Evolutionary conservation across 108 stramenopile species (phyloP).

Genomic region (Cyclotella distinguenda): DNA sequence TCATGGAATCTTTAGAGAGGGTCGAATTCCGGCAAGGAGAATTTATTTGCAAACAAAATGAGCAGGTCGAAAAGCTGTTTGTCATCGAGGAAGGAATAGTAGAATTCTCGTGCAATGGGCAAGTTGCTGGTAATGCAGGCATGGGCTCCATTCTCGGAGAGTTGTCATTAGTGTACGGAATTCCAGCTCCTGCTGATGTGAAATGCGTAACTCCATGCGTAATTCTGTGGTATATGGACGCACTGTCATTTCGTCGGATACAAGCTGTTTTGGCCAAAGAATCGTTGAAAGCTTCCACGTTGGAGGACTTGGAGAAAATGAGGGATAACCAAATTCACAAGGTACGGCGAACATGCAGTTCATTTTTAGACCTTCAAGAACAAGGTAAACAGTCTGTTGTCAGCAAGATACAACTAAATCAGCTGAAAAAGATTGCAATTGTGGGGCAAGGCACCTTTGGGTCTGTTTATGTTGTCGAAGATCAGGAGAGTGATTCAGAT

Average conservation of each 20-base stretch:
- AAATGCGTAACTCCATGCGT: constrained; percentile 38
- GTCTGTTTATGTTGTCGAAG: constrained; percentile 43
- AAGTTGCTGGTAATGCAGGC: constrained; percentile 39
- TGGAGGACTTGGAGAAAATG: constrained; percentile 6
- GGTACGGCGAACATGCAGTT: constrained; percentile 28
- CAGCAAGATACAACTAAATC: constrained; percentile 23
- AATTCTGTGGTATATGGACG: constrained; percentile 41
- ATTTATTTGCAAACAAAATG: constrained; percentile 43
- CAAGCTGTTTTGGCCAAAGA: constrained; percentile 42
- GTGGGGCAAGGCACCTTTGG: constrained; percentile 50
- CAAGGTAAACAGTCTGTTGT: constrained; percentile 2
- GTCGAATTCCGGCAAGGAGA: constrained; percentile 30
- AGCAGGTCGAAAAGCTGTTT: constrained; percentile 41
- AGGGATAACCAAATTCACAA: constrained; percentile 19
- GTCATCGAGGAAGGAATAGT: constrained; percentile 49
- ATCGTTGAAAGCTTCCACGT: constrained; percentile 27
- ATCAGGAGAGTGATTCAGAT: constrained; percentile 7
- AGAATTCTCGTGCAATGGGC: constrained; percentile 31
- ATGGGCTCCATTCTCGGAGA: constrained; percentile 49
- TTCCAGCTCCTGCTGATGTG: constrained; percentile 36
- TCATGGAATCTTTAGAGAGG: constrained; percentile 42
- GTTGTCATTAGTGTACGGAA: constrained; percentile 53
- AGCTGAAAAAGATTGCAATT: constrained; percentile 19
- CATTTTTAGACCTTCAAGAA: constrained; percentile 43
- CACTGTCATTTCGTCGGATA: constrained; percentile 39